A percentile compares a stretch with the other conserved stretches of the same genome.
Evolutionary conservation across 345 rosid species (phyloP).

Genomic region (Mangifera indica): DNA sequence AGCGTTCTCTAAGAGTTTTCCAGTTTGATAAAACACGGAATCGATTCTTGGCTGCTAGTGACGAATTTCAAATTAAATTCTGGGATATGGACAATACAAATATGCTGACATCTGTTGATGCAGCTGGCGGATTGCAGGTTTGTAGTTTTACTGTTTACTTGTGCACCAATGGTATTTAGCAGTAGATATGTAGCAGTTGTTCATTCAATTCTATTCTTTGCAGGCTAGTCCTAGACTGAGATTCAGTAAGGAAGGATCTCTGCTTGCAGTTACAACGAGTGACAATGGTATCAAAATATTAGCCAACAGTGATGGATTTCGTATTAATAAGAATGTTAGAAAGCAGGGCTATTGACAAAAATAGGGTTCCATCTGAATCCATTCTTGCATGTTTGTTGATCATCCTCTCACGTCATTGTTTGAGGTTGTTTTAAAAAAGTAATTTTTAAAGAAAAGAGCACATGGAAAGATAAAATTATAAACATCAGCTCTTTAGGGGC

Average conservation of each 20-base stretch:
- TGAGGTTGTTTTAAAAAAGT: neutral
- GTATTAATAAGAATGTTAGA: conserved; percentile 44
- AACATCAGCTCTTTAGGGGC: neutral
- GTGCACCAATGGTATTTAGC: neutral
- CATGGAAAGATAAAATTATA: neutral
- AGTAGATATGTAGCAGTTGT: neutral
- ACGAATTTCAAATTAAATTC: conserved; percentile 56
- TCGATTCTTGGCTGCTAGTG: conserved; percentile 64
- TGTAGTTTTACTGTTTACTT: conserved; percentile 17
- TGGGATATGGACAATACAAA: conserved; percentile 66
- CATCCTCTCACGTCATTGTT: neutral
- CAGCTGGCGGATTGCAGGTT: conserved; percentile 63
- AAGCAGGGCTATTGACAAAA: conserved; percentile 40
- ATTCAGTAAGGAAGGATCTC: conserved; percentile 63
- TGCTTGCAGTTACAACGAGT: conserved; percentile 54
- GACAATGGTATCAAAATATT: conserved; percentile 61
- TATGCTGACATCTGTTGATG: conserved; percentile 49
- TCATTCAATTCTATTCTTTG: conserved; percentile 10
- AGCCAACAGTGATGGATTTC: conserved; percentile 49
- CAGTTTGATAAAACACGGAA: conserved; percentile 68
- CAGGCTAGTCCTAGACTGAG: conserved; percentile 63
- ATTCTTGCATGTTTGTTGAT: conserved; percentile 18
- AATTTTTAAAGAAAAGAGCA: neutral
- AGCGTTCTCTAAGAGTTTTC: conserved; percentile 53
- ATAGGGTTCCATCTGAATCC: conserved; percentile 41